phyloP scores from a whole-genome alignment of 2,329 filamentous ascomycete genomes.

The Fusarium avenaceum region DNA sequence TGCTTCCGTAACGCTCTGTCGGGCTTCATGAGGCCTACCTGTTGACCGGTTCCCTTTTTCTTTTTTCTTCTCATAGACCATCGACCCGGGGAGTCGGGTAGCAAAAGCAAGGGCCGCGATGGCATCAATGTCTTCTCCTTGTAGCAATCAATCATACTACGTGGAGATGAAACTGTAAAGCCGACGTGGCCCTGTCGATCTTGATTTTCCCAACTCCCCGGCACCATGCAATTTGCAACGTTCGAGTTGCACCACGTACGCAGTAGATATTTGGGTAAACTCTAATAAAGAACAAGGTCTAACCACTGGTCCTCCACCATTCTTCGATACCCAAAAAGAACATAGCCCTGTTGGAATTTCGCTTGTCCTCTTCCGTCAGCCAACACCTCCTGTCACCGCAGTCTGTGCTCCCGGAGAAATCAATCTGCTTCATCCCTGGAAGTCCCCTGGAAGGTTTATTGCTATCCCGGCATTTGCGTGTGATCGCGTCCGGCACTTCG shows the following conservation, averaged over 20 bases:
- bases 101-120: slow-evolving; percentile 11
- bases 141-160: not conserved
- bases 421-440: slow-evolving; percentile 13
- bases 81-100: slow-evolving; percentile 1
- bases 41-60: slow-evolving; percentile 1
- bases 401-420: slow-evolving; percentile 7
- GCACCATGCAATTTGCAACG: slow-evolving; percentile 2
- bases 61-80: not conserved
- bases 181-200: slow-evolving; percentile 28
- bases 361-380: slow-evolving; percentile 13
- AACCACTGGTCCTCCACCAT: slow-evolving; percentile 6
- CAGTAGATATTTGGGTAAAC: slow-evolving; percentile 12
- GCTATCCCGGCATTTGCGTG: slow-evolving; percentile 32
- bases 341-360: slow-evolving; percentile 8
- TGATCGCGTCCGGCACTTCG: slow-evolving; percentile 33
- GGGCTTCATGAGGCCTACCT: not conserved
- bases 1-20: slow-evolving; percentile 12
- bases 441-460: slow-evolving; percentile 6
- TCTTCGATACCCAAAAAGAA: slow-evolving; percentile 1
- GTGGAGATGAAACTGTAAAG: not conserved
- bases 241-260: not conserved
- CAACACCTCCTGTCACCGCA: not conserved
- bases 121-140: slow-evolving; percentile 15
- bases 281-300: slow-evolving; percentile 17
- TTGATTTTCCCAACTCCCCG: slow-evolving; percentile 15